Evolutionary conservation across 73 alveolate genomes (phyloP).

Genomic region (Paramecium biaurelia): DNA sequence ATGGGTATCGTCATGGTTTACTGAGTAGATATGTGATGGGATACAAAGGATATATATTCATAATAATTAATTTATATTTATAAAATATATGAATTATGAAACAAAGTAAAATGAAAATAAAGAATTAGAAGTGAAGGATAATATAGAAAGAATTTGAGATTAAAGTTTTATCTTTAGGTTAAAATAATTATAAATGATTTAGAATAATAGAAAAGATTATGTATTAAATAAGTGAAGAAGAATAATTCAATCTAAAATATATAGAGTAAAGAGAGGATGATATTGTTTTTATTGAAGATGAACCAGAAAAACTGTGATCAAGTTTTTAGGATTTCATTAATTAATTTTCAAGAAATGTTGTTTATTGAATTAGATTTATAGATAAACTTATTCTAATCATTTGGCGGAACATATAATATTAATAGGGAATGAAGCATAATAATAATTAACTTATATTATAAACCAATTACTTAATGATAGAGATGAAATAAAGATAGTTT

Average conservation of each 20-base stretch:
- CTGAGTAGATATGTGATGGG: not conserved
- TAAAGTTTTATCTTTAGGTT: constrained; percentile 6
- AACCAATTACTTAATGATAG: not conserved
- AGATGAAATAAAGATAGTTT: constrained; percentile 10
- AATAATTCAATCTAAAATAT: not conserved
- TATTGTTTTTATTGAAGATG: constrained; percentile 23
- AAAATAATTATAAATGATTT: not conserved
- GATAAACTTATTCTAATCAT: constrained; percentile 14
- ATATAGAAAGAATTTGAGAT: constrained; percentile 29
- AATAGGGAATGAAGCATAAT: not conserved
- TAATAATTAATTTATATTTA: not conserved
- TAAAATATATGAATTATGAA: not conserved
- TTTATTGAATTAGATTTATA: not conserved
- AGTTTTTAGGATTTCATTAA: not conserved
- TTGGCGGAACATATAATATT: not conserved
- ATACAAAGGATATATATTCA: not conserved
- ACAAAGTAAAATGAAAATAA: not conserved
- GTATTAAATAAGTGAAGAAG: not conserved
- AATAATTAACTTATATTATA: not conserved
- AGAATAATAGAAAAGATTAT: constrained; percentile 40
- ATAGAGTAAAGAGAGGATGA: not conserved
- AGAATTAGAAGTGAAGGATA: constrained; percentile 18
- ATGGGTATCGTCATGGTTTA: no score
- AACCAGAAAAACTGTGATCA: not conserved
- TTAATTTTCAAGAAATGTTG: not conserved